Percentiles rank a stretch among this genome's conserved stretches.
phyloP scores from a whole-genome alignment of 768 basidiomycete genomes.

The Phaeotremella skinneri region DNA sequence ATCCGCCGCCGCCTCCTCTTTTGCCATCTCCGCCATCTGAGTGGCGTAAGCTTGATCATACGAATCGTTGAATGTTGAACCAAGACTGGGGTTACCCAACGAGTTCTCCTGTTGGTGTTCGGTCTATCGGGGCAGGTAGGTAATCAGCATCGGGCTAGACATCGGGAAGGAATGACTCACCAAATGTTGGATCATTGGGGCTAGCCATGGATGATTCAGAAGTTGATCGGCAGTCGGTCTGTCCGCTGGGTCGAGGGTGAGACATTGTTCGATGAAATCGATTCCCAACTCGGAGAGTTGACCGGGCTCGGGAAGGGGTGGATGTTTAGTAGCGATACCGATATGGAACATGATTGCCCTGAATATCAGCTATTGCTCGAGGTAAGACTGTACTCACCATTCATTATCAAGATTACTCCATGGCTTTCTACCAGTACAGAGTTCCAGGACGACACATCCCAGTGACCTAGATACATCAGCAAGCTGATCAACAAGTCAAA shows the following conservation, averaged over 20 bases:
- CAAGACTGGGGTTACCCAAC: neutral
- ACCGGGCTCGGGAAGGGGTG: conserved; percentile 84
- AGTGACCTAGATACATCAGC: conserved; percentile 56
- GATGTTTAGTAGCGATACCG: conserved; percentile 92
- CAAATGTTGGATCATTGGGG: conserved; percentile 28
- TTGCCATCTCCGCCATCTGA: neutral
- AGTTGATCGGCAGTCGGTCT: conserved; percentile 83
- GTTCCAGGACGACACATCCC: conserved; percentile 96
- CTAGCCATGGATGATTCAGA: conserved; percentile 75
- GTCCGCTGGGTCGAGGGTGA: conserved; percentile 77
- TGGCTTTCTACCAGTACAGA: conserved; percentile 92
- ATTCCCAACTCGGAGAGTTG: conserved; percentile 87
- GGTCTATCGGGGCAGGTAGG: neutral
- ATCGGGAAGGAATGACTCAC: conserved; percentile 20
- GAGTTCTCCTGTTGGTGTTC: neutral
- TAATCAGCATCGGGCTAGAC: neutral
- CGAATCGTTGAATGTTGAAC: neutral
- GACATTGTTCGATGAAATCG: conserved; percentile 86
- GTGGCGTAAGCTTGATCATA: neutral
- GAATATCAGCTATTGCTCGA: conserved; percentile 9
- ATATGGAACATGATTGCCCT: conserved; percentile 99
- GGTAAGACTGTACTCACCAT: conserved; percentile 64
- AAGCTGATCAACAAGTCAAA: neutral
- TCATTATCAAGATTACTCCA: conserved; percentile 99
- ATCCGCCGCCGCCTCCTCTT: neutral